Percentiles rank a stretch among this genome's conserved stretches.
These are phyloP conservation scores for Haematococcus lacustris DNA, from an alignment of 139 green algal genomes.

Conservation along the genomic window DNA sequence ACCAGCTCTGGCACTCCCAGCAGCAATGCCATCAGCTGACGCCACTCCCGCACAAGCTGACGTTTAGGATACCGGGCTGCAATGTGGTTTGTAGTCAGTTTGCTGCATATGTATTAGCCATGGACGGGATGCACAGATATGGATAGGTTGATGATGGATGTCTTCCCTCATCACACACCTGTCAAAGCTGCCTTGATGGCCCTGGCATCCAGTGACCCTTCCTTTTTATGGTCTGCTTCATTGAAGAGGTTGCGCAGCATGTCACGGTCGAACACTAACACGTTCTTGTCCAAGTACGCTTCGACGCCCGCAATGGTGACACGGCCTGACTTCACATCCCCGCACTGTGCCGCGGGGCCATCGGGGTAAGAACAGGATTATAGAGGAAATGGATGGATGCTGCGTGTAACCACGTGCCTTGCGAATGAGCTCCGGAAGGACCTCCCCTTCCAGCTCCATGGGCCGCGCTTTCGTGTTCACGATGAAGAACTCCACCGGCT, in stretches of 20 bases:
- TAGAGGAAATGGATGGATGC: no score
- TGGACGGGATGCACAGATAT: no score
- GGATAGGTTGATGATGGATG: no score
- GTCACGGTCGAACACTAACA: conserved; percentile 31
- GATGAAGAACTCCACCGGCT: conserved; percentile 14
- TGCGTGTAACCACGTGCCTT: no score
- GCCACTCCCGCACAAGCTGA: conserved; percentile 27
- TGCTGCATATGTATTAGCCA: no score
- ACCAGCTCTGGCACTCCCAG: conserved; percentile 30
- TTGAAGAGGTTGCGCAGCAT: conserved; percentile 28
- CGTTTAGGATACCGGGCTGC: conserved; percentile 34
- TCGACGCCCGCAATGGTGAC: conserved; percentile 23
- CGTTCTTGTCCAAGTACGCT: conserved; percentile 25
- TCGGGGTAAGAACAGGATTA: no score
- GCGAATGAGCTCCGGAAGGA: conserved; percentile 21
- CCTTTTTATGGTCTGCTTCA: conserved; percentile 33
- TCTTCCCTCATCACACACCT: conserved; percentile 10
- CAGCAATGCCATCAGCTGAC: conserved; percentile 22
- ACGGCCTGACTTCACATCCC: conserved; percentile 30
- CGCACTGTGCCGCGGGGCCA: conserved; percentile 28
- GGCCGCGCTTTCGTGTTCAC: conserved; percentile 16
- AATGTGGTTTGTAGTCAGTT: no score
- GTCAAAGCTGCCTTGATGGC: conserved; percentile 24
- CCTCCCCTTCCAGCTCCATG: conserved; percentile 17
- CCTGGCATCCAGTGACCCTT: conserved; percentile 25